These are phyloP conservation scores for Golubevia sp. DNA, from an alignment of 1,284 basidiomycete species.

Conservation along the genomic window DNA sequence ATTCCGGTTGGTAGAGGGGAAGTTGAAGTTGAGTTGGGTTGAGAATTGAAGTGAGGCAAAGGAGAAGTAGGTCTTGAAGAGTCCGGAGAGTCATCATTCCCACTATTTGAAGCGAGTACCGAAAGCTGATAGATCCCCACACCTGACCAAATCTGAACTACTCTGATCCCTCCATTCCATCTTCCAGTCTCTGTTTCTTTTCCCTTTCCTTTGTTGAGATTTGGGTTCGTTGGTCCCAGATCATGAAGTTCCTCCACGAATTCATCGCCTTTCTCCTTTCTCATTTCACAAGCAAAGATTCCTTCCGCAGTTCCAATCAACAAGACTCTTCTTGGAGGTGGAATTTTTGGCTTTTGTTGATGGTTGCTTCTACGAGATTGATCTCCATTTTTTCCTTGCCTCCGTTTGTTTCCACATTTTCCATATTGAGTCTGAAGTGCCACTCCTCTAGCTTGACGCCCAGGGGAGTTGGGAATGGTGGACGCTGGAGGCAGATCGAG, in stretches of 20 bases:
- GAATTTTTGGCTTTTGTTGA: not conserved
- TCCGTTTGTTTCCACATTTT: not conserved
- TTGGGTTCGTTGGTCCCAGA: not conserved
- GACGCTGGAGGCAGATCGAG: slow-evolving; percentile 14
- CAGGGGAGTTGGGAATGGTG: not conserved
- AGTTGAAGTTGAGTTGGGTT: too few species aligned
- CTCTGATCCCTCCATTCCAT: slow-evolving; percentile 8
- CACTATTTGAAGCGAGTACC: slow-evolving; percentile 16
- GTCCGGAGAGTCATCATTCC: too few species aligned
- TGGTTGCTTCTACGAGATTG: not conserved
- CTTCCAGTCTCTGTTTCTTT: not conserved
- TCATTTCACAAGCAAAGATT: slow-evolving; percentile 23
- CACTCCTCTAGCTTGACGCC: slow-evolving; percentile 1
- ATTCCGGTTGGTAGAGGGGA: slow-evolving; percentile 14
- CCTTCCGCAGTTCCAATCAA: slow-evolving; percentile 29
- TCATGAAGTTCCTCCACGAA: not conserved
- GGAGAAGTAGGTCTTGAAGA: not conserved
- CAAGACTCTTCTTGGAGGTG: slow-evolving; percentile 8
- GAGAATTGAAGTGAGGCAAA: not conserved
- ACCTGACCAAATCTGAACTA: slow-evolving; percentile 26
- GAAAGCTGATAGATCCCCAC: slow-evolving; percentile 37
- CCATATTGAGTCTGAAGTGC: not conserved
- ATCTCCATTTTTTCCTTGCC: not conserved
- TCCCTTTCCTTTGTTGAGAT: not conserved
- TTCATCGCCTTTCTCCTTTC: not conserved